Conservation (phyloP, 2,329 filamentous ascomycete genomes). For the Mollisia scopiformis region DNA sequence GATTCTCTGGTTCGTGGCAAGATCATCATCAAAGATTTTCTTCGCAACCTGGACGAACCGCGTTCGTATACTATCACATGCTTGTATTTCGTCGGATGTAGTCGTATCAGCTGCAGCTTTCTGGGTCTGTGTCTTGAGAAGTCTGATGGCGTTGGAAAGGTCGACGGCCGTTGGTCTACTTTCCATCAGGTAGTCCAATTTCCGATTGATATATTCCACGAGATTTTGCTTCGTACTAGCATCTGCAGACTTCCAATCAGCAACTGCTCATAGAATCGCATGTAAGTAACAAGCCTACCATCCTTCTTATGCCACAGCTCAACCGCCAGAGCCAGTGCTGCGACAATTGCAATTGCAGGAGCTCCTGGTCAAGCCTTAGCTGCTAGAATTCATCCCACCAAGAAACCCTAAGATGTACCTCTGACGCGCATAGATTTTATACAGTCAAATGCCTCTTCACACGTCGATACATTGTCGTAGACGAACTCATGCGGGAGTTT, state of each 20-base stretch:
- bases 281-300: conserved; percentile 35
- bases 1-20: conserved; percentile 84
- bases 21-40: conserved; percentile 83
- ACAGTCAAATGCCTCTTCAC: conserved; percentile 78
- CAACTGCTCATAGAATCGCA: too few relatives aligned
- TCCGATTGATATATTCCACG: conserved; percentile 72
- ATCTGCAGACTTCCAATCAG: conserved; percentile 22
- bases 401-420: conserved; percentile 41
- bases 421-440: conserved; percentile 80
- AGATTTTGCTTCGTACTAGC: conserved; percentile 51
- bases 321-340: conserved; percentile 83
- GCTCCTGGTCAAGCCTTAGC: conserved; percentile 57
- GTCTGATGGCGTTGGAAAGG: conserved; percentile 83
- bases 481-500: conserved; percentile 78
- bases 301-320: conserved; percentile 67
- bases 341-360: conserved; percentile 97
- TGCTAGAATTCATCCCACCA: background rate
- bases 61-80: conserved; percentile 56
- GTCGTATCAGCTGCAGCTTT: conserved; percentile 44
- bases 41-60: conserved; percentile 82
- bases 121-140: conserved; percentile 70
- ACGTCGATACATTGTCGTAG: conserved; percentile 72
- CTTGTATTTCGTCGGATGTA: conserved; percentile 9
- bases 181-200: conserved; percentile 83
- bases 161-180: conserved; percentile 96